A percentile compares a stretch with the other conserved stretches of the same genome.
These are phyloP conservation scores for Reutealis trisperma DNA, from an alignment of 345 rosid genomes.

Conservation along the genomic window DNA sequence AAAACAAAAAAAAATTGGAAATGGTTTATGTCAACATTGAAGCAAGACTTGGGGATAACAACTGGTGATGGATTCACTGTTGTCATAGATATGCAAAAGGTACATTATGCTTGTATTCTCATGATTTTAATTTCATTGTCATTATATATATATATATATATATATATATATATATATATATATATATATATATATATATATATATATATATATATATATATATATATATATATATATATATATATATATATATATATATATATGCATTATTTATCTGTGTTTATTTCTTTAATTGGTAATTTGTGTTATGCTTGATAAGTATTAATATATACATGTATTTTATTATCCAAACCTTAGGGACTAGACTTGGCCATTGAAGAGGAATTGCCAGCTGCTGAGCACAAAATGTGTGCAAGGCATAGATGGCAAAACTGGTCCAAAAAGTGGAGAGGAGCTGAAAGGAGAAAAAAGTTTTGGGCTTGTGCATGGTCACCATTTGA, in stretches of 20 bases:
- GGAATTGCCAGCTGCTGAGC: background rate
- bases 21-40: background rate
- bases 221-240: too few relatives aligned
- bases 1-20: background rate
- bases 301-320: too few relatives aligned
- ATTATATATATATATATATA: too few relatives aligned
- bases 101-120: background rate
- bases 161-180: too few relatives aligned
- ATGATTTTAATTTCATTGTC: too few relatives aligned
- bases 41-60: background rate
- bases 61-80: background rate
- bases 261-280: too few relatives aligned
- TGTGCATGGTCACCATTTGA: background rate
- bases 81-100: background rate
- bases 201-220: too few relatives aligned
- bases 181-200: too few relatives aligned
- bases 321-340: too few relatives aligned
- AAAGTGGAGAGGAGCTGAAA: background rate
- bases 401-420: background rate
- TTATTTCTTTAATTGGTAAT: too few relatives aligned
- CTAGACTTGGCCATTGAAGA: too few relatives aligned
- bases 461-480: background rate
- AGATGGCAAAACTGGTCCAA: background rate
- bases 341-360: background rate
- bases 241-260: too few relatives aligned